A percentile compares a stretch with the other conserved stretches of the same genome.
Conservation (phyloP, 179 eudicot species). For the Camellia oleifera region DNA sequence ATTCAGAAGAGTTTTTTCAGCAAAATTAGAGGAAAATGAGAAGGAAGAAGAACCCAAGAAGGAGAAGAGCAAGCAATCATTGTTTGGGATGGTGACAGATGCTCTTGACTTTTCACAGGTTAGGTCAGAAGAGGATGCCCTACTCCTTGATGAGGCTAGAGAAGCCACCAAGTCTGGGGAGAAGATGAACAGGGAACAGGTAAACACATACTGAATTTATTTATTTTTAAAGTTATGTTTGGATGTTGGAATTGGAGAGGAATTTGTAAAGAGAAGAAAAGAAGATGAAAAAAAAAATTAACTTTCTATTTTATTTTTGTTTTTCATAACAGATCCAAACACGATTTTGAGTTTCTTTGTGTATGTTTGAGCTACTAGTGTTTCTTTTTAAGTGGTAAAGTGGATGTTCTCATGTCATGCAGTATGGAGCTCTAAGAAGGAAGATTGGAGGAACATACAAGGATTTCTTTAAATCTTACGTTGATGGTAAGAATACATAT, state of each 20-base stretch:
- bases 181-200: slow-evolving; percentile 76
- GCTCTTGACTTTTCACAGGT: slow-evolving; percentile 91
- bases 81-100: slow-evolving; percentile 74
- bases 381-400: not conserved
- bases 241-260: too few relatives aligned
- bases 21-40: slow-evolving; percentile 32
- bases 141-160: slow-evolving; percentile 78
- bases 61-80: slow-evolving; percentile 55
- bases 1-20: slow-evolving; percentile 32
- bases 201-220: slow-evolving; percentile 14
- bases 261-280: too few relatives aligned
- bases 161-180: slow-evolving; percentile 70
- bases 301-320: too few relatives aligned
- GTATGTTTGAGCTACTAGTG: not conserved
- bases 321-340: too few relatives aligned
- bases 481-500: slow-evolving; percentile 56
- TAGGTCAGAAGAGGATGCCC: slow-evolving; percentile 75
- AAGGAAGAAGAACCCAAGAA: slow-evolving; percentile 41
- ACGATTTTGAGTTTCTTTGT: not conserved
- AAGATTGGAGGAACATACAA: slow-evolving; percentile 98
- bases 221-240: not conserved
- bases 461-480: slow-evolving; percentile 95
- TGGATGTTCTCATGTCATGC: slow-evolving; percentile 5
- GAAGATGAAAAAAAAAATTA: too few relatives aligned
- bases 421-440: slow-evolving; percentile 98